Evolutionary conservation across 2,329 filamentous ascomycete genomes (phyloP), one percentile per base, ranked within the genome.

Genomic region (Huntiella savannae): DNA sequence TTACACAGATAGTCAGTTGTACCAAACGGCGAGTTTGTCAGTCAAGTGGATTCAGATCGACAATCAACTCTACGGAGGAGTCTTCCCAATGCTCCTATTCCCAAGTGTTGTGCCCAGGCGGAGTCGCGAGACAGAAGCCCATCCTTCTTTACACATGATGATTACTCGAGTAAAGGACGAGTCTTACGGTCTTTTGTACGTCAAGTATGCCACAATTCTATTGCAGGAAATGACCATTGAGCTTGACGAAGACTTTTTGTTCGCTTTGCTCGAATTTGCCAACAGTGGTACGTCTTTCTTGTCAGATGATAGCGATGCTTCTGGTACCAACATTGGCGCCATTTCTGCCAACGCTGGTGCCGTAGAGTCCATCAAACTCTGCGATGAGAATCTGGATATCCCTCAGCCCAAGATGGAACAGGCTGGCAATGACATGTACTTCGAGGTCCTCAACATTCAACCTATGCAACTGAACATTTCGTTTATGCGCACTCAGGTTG

Each of bases 11-110:
- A 96, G 91, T n/a, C 74, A 78, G 13, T 67, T 95, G 12, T 94
- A 94, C 57, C 91, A 98, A 62, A 96, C 86, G 1, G 63, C 95
- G 51, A 88, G 84, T 41, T 68, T 91, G 43, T 83, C 85, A 0
- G 80, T 96, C 59, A 96, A 98, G 61, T 98, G 92, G 92, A 91
- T 98, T 22, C 91, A 98, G 62, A 83, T 98, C 54, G 91, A 98
- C 62, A 98, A 98, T 55, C 91, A 98, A 61, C 74, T 98, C 11
- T 98, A 98, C 56, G 92, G 92, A 22, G 91, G 92, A 19, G 87
- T 98, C 54, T 98, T 98, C 69, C 91, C 91, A 0, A 93, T 98
- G 64, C 77, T 98, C 28, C 69, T 98, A 48, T 98, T 98, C 59
- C 91, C 91, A 4, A 95, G 87, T 62, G 91, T 98, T 7, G 91